A percentile compares a stretch with the other conserved stretches of the same genome.
These are phyloP conservation scores for Aphanomyces euteiches DNA, from an alignment of 352 stramenopile species.

Conservation along the genomic window DNA sequence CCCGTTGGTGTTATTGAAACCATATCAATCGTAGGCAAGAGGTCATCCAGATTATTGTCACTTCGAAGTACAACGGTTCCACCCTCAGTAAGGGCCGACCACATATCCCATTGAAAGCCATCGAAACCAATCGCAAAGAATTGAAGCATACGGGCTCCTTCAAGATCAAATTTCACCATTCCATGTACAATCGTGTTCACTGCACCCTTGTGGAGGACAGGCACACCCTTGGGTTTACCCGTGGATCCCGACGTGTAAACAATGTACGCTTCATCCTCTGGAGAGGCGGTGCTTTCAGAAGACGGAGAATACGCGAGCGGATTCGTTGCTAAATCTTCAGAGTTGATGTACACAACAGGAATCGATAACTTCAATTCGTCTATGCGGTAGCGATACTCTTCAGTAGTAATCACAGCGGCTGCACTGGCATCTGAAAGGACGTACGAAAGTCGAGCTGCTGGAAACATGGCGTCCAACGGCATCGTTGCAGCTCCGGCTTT, in stretches of 20 bases:
- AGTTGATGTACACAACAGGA: background rate
- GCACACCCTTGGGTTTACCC: background rate
- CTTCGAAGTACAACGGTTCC: constrained; percentile 55
- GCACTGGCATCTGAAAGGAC: background rate
- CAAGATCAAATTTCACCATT: background rate
- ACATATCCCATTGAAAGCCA: background rate
- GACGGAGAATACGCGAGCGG: background rate
- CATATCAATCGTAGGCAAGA: background rate
- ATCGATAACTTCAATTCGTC: constrained; percentile 1
- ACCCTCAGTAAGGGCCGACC: constrained; percentile 15
- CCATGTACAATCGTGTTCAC: background rate
- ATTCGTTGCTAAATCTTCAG: background rate
- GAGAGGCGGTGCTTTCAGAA: background rate
- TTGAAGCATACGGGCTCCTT: background rate
- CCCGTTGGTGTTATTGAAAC: background rate
- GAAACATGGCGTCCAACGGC: background rate
- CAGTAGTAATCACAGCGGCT: background rate
- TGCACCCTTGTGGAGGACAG: background rate
- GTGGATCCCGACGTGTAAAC: background rate
- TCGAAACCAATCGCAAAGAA: background rate
- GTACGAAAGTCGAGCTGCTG: background rate
- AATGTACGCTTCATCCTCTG: background rate
- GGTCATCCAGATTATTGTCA: constrained; percentile 49
- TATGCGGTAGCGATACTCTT: background rate
- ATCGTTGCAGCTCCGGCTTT: background rate